Base-by-base conservation (phyloP, 164 flowering plant genomes). In the Tetrastigma voinierianum region DNA sequence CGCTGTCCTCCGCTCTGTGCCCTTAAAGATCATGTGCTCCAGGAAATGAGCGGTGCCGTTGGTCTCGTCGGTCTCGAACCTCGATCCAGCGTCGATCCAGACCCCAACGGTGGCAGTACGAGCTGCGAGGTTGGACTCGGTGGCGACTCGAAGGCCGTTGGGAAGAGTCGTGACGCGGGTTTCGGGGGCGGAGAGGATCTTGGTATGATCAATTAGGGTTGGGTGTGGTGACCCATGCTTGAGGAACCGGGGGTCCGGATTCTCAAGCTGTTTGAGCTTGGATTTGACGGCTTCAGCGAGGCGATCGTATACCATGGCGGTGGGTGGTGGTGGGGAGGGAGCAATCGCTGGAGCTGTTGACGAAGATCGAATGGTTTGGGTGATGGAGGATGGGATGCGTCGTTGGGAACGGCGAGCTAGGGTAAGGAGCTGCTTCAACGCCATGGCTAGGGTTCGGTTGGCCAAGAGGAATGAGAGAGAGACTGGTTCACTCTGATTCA, bases 21-120 rank as follows among this genome's bases (percentile, higher is more conserved):
- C 97, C 80, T 89, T 91, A 67, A 91, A 91, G 14, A 87, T 85
- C 93, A 91, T 87, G 62, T 87, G 95, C 81, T 91, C 97, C 11
- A 91, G 71, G 66, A 91, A 91, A 69, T 91, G 97, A 0, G 97
- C 95, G n/a, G 91, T 86, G 14, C 97, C 97, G 61, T 87, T 91
- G 10, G 85, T 81, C 65, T 80, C 83, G 0, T 85, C 91, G n/a
- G 81, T 72, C 85, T 91, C 95, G 64, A 82, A 91, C 53, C 97
- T 66, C 47, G 93, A 86, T n/a, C 97, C 97, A 2, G 97, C 90
- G 55, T 91, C 95, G 74, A 91, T 86, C 90, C 91, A 89, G 4
- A 91, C 91, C 13, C 95, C 95, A 13, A 91, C 89, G 16, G 95
- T 82, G 24, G 97, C 95, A 4, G 95, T 83, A n/a, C 69, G 68